Evolutionary conservation across 202 grass and related monocot genomes (phyloP), one percentile per base, ranked within the genome.

Genomic region (Brachypodium distachyon): DNA sequence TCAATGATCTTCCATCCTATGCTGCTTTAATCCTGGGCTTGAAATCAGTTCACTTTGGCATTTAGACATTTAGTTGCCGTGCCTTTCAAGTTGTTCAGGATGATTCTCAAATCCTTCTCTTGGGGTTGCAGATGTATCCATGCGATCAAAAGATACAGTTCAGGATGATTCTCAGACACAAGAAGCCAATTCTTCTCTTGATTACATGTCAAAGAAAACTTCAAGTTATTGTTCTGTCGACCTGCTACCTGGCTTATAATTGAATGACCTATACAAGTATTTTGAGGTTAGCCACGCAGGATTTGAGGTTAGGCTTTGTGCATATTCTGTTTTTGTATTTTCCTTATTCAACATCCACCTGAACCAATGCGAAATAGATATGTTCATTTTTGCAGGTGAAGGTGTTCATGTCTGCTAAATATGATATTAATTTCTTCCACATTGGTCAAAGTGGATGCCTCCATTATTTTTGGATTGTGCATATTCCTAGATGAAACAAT

Each of bases 191-290:
- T 50, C 52, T 36, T 65, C 58, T 64, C 49, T 70, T 81, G 84
- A 72, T 21, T 65, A 50, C 28, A 83, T 80, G 46, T 82, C 58
- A 11, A 61, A 78, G 67, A 54, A 43, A 40, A 43, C 60, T 61
- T 36, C 64, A 44, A 61, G 13, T 54, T 29, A 61, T 82, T 48
- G 59, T 48, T 55, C 63, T 48, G 76, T 83, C 48, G 56, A 85
- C 26, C 61, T 80, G 39, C 53, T 88, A 41, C 69, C 34, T 74
- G 81, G 72, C 49, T 71, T 87, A 61, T 77, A 87, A 79, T 80
- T 88, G 69, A 73, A 79, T 74, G 82, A 90, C 67, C 73, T 98
- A 49, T 98, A 98, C 85, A 91, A 92, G 40, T 48, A 90, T 75
- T 92, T 98, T 87, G 89, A 92, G 62, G 69, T 98, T 94, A 67